phyloP scores from a whole-genome alignment of 106 monocot species.

The Posidonia australis region DNA sequence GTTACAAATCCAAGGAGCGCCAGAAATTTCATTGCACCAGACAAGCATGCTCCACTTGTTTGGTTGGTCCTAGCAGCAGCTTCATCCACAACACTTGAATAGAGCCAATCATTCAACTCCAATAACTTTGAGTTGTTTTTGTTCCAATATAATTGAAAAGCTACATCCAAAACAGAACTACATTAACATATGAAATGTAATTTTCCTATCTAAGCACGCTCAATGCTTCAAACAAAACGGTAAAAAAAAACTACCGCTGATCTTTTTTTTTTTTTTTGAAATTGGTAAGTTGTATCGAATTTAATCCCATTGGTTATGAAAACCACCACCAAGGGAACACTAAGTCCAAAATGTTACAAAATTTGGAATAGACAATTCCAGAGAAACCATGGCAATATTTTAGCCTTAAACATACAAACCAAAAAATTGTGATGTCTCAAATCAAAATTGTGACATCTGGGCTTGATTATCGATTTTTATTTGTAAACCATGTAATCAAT shows the following conservation, averaged over 20 bases:
- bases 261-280: no score
- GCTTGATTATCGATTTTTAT: no score
- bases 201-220: neutral
- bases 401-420: no score
- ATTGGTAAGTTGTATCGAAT: no score
- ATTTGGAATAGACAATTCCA: no score
- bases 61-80: neutral
- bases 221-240: neutral
- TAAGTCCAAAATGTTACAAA: no score
- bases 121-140: neutral
- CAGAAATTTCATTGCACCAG: constrained; percentile 18
- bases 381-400: no score
- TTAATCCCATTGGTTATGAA: no score
- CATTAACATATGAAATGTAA: neutral
- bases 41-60: neutral
- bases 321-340: no score
- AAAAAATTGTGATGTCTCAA: no score
- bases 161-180: constrained; percentile 7
- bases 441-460: no score
- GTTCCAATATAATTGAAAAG: neutral
- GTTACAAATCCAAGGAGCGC: constrained; percentile 26
- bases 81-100: neutral
- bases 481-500: no score
- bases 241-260: neutral
- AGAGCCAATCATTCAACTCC: neutral